Evolutionary conservation across 225 moss, liverwort and hornwort genomes (phyloP).

Genomic region (Climacium dendroides): DNA sequence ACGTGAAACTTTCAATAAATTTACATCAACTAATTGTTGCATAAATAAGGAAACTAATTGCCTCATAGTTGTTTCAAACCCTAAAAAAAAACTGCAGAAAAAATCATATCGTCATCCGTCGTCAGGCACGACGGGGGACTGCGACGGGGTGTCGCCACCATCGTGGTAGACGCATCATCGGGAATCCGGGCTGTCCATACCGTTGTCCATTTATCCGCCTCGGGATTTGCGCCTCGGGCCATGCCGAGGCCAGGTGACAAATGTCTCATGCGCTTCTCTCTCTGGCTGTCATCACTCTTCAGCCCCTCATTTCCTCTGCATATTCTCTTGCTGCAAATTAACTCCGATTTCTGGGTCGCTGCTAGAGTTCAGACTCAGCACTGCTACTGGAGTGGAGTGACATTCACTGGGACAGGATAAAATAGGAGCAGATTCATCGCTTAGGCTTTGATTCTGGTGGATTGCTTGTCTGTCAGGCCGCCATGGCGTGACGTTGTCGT

Average conservation of each 20-base stretch:
- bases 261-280: background rate
- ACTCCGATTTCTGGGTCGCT: background rate
- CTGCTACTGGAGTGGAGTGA: background rate
- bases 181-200: background rate
- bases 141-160: background rate
- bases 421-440: no score
- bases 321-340: background rate
- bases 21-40: background rate
- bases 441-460: no score
- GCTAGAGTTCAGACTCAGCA: background rate
- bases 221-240: background rate
- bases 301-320: background rate
- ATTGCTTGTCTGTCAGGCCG: no score
- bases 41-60: background rate
- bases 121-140: background rate
- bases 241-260: background rate
- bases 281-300: background rate
- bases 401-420: background rate
- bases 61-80: background rate
- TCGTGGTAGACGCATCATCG: background rate
- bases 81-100: background rate
- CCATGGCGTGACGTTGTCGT: no score
- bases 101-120: background rate
- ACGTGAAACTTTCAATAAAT: background rate
- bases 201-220: background rate